Percentiles rank a stretch among this genome's conserved stretches.
These are phyloP conservation scores for Aspergillus cejpii DNA, from an alignment of 2,329 filamentous ascomycete genomes.

Conservation along the genomic window DNA sequence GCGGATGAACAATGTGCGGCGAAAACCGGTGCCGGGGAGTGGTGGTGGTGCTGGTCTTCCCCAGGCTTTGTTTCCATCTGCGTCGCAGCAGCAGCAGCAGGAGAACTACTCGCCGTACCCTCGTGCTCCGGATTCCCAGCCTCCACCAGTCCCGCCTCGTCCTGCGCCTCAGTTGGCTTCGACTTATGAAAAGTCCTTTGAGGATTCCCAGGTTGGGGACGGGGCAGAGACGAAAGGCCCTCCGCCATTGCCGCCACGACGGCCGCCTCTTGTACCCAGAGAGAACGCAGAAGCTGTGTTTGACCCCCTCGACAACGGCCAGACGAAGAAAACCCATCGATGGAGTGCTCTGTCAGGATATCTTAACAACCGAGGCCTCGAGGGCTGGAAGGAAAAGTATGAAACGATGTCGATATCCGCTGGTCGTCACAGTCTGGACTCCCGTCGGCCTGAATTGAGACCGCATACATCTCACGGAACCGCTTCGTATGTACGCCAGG, in stretches of 20 bases:
- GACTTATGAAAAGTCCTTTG: neutral
- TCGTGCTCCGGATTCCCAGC: neutral
- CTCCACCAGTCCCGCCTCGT: neutral
- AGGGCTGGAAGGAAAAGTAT: conserved; percentile 22
- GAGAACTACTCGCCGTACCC: conserved; percentile 1
- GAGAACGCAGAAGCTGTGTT: conserved; percentile 23
- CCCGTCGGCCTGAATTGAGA: conserved; percentile 20
- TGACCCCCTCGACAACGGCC: conserved; percentile 5
- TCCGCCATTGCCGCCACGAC: conserved; percentile 14
- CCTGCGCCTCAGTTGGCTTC: neutral
- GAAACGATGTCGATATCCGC: conserved; percentile 16
- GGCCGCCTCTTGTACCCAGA: conserved; percentile 25
- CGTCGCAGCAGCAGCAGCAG: conserved; percentile 15
- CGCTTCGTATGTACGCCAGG: conserved; percentile 14
- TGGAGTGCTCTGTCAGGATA: conserved; percentile 29
- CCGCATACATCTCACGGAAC: conserved; percentile 19
- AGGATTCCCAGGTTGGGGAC: neutral
- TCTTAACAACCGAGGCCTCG: conserved; percentile 15
- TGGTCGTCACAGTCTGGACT: conserved; percentile 29
- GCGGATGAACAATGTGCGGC: conserved; percentile 34
- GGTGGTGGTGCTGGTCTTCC: conserved; percentile 10
- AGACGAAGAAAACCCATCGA: conserved; percentile 18
- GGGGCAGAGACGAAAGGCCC: conserved; percentile 1
- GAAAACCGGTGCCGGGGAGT: conserved; percentile 33
- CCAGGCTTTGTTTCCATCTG: conserved; percentile 11